Evolutionary conservation across 352 stramenopile species (phyloP).

Genomic region (Pythium chondricola): DNA sequence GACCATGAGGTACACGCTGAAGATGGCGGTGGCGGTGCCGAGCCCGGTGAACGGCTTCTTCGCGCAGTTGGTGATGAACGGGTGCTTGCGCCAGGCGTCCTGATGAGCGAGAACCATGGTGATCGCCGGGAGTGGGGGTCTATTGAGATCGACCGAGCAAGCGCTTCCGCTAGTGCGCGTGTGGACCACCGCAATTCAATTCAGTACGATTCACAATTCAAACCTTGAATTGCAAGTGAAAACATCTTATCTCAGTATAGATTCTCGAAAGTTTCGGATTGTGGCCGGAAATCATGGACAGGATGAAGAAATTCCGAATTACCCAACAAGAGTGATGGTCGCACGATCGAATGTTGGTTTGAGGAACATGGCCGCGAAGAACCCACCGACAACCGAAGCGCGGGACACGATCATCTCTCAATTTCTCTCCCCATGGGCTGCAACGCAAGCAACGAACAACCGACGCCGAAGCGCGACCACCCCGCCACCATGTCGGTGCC

Average conservation of each 20-base stretch:
- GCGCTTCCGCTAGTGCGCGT: no score
- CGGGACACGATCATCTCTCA: no score
- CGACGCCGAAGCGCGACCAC: neutral
- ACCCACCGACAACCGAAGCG: neutral
- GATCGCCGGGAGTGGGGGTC: neutral
- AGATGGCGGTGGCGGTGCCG: slow-evolving; percentile 69
- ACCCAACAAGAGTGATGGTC: neutral
- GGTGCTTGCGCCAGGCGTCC: slow-evolving; percentile 86
- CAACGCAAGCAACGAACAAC: slow-evolving; percentile 5
- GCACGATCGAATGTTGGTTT: no score
- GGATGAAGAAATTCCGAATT: no score
- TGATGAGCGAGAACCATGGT: slow-evolving; percentile 82
- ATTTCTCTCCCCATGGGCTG: slow-evolving; percentile 15
- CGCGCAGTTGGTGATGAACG: slow-evolving; percentile 72
- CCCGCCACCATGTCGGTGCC: neutral
- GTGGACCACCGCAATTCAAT: slow-evolving; percentile 3
- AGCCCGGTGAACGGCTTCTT: slow-evolving; percentile 85
- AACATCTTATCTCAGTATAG: no score
- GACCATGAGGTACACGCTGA: slow-evolving; percentile 70
- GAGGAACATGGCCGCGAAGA: no score
- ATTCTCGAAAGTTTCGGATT: slow-evolving; percentile 1
- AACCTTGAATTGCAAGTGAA: neutral
- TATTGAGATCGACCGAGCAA: no score
- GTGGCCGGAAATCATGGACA: no score
- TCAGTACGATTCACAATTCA: neutral